phyloP scores from a whole-genome alignment of 2,329 filamentous ascomycete genomes.

The Curvularia verruculosa region DNA sequence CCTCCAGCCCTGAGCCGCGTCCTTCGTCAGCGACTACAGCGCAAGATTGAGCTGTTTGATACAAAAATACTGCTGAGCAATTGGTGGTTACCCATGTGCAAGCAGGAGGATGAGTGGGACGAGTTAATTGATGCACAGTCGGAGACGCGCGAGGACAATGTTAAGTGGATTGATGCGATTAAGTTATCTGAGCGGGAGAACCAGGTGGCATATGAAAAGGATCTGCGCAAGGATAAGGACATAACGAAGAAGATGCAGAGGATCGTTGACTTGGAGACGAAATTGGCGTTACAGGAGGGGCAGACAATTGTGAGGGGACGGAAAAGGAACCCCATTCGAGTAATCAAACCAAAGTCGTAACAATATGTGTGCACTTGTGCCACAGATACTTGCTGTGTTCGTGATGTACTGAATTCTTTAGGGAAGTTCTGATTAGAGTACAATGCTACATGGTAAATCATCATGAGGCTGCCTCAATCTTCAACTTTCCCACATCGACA shows the following conservation, averaged over 20 bases:
- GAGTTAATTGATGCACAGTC: conserved; percentile 34
- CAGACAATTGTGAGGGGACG: conserved; percentile 37
- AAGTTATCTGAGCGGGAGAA: conserved; percentile 26
- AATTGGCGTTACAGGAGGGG: conserved; percentile 51
- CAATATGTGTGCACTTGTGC: not conserved
- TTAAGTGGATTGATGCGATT: conserved; percentile 43
- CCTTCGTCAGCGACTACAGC: conserved; percentile 59
- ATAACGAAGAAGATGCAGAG: conserved; percentile 52
- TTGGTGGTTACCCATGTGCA: conserved; percentile 49
- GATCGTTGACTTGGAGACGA: conserved; percentile 57
- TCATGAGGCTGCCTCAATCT: conserved; percentile 54
- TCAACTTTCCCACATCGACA: conserved; percentile 51
- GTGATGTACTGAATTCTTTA: conserved; percentile 20
- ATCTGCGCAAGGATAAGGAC: conserved; percentile 35
- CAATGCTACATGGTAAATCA: not conserved
- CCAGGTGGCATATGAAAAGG: conserved; percentile 21
- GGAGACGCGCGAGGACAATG: conserved; percentile 19
- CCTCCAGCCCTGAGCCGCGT: conserved; percentile 63
- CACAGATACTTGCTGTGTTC: not conserved
- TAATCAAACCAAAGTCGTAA: conserved; percentile 21
- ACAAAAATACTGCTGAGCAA: conserved; percentile 51
- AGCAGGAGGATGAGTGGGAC: conserved; percentile 59
- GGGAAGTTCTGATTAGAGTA: not conserved
- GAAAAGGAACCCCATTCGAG: conserved; percentile 30
- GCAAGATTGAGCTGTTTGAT: conserved; percentile 53